Base-by-base conservation (phyloP, 2,329 filamentous ascomycete genomes). In the Talaromyces sp. region DNA sequence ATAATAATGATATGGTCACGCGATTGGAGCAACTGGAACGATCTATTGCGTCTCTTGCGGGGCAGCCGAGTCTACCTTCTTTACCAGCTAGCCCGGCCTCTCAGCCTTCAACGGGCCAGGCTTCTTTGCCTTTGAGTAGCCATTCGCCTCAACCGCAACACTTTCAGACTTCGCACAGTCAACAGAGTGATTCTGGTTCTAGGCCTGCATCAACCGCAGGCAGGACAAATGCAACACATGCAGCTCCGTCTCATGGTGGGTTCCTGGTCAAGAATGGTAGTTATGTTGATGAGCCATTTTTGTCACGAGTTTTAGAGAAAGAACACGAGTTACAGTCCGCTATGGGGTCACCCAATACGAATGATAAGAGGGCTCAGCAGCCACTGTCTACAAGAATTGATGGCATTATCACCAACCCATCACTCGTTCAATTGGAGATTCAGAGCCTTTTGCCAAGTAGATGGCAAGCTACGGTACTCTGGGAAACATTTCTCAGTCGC, bases 211-310 rank as follows among this genome's bases (percentile, higher is more conserved):
- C 17, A 8, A 33, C 16, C 6, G n/a, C n/a, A n/a, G n/a, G n/a
- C n/a, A n/a, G n/a, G n/a, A n/a, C n/a, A n/a, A n/a, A n/a, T n/a
- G n/a, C n/a, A n/a, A n/a, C n/a, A n/a, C n/a, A n/a, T 29, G 10
- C 27, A 2, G 20, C 3, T 27, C 49, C 55, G 33, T 17, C 45
- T 33, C 40, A 56, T 3, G 54, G 48, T 16, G 63, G 64, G 3
- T 56, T 67, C 13, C 24, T 68, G 13, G 60, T 53, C 17, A 60
- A 57, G 29, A 63, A 65, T 24, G 66, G 66, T 22, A 53, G 50
- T n/a, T 69, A 69, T 47, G 65, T 69, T 36, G 65, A 69, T n/a
- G 66, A 69, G 29, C 54, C 54, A 13, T 52, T 69, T 3, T 47
- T 69, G 2, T 66, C 66, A 1, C 57, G 57, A 3, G 56, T 69